These are phyloP conservation scores for Trichomonas tenax DNA, from an alignment of 208 protist genomes.

Conservation along the genomic window DNA sequence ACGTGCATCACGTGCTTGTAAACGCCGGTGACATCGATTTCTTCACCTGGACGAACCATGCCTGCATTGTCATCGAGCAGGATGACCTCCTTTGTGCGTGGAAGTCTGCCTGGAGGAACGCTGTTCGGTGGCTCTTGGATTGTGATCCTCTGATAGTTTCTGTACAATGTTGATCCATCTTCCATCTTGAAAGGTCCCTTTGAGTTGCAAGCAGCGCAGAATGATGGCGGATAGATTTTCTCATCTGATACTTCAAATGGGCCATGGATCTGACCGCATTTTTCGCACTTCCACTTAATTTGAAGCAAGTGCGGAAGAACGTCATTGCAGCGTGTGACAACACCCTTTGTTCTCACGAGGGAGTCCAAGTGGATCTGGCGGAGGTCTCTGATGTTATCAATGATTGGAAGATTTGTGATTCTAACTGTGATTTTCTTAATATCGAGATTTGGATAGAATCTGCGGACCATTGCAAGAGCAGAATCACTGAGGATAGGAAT, in stretches of 20 bases:
- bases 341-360: slow-evolving; percentile 83
- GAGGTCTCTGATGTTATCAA: slow-evolving; percentile 85
- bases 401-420: slow-evolving; percentile 79
- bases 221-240: slow-evolving; percentile 38
- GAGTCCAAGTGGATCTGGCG: slow-evolving; percentile 77
- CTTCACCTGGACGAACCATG: slow-evolving; percentile 68
- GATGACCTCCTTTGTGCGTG: slow-evolving; percentile 84
- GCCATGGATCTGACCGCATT: slow-evolving; percentile 57
- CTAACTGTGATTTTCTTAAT: slow-evolving; percentile 58
- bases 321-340: slow-evolving; percentile 84
- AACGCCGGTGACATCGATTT: slow-evolving; percentile 76
- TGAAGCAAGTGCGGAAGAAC: slow-evolving; percentile 90
- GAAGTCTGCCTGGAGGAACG: slow-evolving; percentile 83
- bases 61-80: slow-evolving; percentile 93
- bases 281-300: slow-evolving; percentile 83
- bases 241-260: slow-evolving; percentile 57
- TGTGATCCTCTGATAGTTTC: slow-evolving; percentile 91
- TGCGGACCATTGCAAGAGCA: neutral
- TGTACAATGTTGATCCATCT: slow-evolving; percentile 72
- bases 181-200: neutral
- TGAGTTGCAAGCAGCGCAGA: neutral
- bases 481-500: neutral
- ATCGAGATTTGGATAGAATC: neutral
- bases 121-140: slow-evolving; percentile 91
- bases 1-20: slow-evolving; percentile 50